Evolutionary conservation across 768 basidiomycete genomes (phyloP).

Genomic region (Sporobolomyces roseus): DNA sequence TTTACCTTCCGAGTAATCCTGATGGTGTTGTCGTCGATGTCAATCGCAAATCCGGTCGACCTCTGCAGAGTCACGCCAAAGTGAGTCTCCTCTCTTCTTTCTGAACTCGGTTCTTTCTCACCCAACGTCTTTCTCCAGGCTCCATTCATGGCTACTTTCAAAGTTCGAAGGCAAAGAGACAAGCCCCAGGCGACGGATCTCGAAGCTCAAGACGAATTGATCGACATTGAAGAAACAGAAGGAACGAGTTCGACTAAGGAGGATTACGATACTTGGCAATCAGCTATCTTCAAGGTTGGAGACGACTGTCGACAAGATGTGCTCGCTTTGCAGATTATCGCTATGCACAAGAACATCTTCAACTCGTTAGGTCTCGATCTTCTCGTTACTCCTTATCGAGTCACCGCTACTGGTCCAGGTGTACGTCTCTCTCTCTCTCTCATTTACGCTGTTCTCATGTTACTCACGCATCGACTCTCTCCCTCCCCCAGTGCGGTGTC

Average conservation of each 20-base stretch:
- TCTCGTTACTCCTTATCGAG: conserved; percentile 92
- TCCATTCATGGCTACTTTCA: conserved; percentile 99
- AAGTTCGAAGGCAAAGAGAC: conserved; percentile 75
- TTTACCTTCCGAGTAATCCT: conserved; percentile 95
- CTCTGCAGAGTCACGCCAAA: conserved; percentile 96
- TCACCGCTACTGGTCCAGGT: conserved; percentile 93
- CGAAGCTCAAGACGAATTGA: conserved; percentile 35
- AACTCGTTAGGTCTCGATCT: conserved; percentile 77
- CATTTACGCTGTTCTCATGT: neutral
- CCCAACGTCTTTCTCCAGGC: conserved; percentile 57
- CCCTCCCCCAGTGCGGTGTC: conserved; percentile 72
- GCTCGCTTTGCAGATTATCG: conserved; percentile 92
- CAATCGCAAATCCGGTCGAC: conserved; percentile 91
- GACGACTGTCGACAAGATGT: conserved; percentile 99
- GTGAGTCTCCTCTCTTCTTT: conserved; percentile 50
- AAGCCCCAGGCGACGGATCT: conserved; percentile 23
- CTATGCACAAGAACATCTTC: conserved; percentile 99
- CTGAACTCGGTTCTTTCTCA: neutral
- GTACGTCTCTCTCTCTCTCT: conserved; percentile 56
- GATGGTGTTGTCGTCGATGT: conserved; percentile 96
- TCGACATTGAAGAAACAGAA: conserved; percentile 50
- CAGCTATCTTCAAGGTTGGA: conserved; percentile 99
- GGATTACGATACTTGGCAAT: conserved; percentile 84
- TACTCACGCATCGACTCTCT: neutral
- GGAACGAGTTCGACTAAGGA: conserved; percentile 43